A percentile compares a stretch with the other conserved stretches of the same genome.
phyloP scores from a whole-genome alignment of 129 eudicot genomes.

The Tagetes erecta region DNA sequence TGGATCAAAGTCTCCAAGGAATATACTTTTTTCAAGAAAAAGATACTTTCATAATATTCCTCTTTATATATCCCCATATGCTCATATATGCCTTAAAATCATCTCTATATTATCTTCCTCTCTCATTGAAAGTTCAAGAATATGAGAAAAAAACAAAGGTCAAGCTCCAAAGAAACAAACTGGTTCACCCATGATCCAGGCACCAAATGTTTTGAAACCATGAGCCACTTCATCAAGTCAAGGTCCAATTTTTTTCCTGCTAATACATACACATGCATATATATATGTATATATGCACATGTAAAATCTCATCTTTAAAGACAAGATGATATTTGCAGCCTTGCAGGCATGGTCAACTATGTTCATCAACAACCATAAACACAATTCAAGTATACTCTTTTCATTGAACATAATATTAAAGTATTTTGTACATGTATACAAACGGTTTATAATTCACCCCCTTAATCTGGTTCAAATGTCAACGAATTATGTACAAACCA shows the following conservation, averaged over 20 bases:
- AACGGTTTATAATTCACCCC: slow-evolving; percentile 31
- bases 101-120: background rate
- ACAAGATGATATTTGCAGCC: slow-evolving; percentile 19
- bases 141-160: slow-evolving; percentile 17
- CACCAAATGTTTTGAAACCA: background rate
- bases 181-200: background rate
- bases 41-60: slow-evolving; percentile 32
- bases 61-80: slow-evolving; percentile 12
- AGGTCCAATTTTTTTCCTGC: background rate
- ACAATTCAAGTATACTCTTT: slow-evolving; percentile 23
- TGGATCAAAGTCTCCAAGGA: slow-evolving; percentile 26
- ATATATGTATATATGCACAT: no score
- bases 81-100: slow-evolving; percentile 8
- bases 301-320: background rate
- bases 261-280: background rate
- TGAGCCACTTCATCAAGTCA: slow-evolving; percentile 13
- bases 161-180: slow-evolving; percentile 18
- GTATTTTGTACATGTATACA: slow-evolving; percentile 44
- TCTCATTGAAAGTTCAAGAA: slow-evolving; percentile 11
- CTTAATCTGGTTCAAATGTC: slow-evolving; percentile 29
- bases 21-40: slow-evolving; percentile 31
- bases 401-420: slow-evolving; percentile 32
- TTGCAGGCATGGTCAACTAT: slow-evolving; percentile 19
- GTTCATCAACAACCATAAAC: slow-evolving; percentile 17
- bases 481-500: slow-evolving; percentile 46